Evolutionary conservation across 1,284 basidiomycete species (phyloP), one percentile per base, ranked within the genome.

Genomic region (Trichosporon ovoides): DNA sequence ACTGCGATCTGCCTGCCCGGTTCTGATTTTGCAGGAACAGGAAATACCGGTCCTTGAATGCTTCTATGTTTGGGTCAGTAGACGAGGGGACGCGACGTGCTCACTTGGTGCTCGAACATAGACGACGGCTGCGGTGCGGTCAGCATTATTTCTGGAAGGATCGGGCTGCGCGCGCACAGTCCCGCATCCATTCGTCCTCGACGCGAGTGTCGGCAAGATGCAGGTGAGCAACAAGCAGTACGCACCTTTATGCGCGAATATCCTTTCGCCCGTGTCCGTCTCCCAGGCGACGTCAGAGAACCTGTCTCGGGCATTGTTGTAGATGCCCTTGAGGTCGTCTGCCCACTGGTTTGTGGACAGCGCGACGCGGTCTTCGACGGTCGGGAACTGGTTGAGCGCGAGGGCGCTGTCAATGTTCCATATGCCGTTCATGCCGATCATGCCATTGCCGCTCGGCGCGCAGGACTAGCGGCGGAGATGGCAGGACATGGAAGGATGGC

Each of bases 271-370:
- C 55, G 81, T 82, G 35, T 82, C 81, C 24, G 84, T 83, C 73
- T 89, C 86, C 92, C 92, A 96, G 16, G 89, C 85, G 54, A 97
- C 89, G 79, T 96, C 93, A 16, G 88, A 87, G 72, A 91, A 95
- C 56, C 89, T 81, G 60, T 91, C 87, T 73, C 87, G 87, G 22
- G 92, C 87, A 59, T 86, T 81, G 62, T 82, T 81, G 75, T 91
- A 92, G 37, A 96, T 82, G 2, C 80, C 72, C 62, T 85, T 81
- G 12, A 96, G 82, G 78, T 95, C 86, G 34, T 78, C 75, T 67
- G 90, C 86, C 91, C 92, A 95, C n/a, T 66, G 64, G 9, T 74
- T 66, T 7, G 66, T 72, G 9, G 73, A 75, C 20, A 65, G 52
- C 7, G 55, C 50, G 5, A 77, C 67, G 6, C 69, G 56, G 10